These are phyloP conservation scores for Plasmodium coatneyi DNA, from an alignment of 169 alveolate species.

Conservation along the genomic window DNA sequence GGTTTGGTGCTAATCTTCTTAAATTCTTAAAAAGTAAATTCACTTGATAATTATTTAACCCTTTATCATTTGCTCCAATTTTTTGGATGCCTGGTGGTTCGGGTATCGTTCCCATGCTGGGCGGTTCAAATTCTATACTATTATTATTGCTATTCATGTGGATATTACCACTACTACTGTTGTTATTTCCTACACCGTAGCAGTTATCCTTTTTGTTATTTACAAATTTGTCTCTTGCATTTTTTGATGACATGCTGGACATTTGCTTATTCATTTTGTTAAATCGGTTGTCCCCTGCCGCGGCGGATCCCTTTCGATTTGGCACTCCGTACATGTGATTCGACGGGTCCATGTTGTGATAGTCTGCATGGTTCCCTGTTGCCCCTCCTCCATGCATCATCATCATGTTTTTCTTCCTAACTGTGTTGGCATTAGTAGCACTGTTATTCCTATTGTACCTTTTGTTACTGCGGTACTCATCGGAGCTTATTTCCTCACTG, in stretches of 20 bases:
- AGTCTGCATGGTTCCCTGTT: not conserved
- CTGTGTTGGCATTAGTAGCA: conserved; percentile 5
- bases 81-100: conserved; percentile 87
- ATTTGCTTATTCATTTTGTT: conserved; percentile 10
- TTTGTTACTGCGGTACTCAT: not conserved
- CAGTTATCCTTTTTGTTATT: conserved; percentile 25
- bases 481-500: conserved; percentile 33
- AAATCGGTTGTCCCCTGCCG: not conserved
- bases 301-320: not conserved
- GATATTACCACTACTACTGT: not conserved
- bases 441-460: conserved; percentile 7
- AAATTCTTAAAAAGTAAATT: conserved; percentile 82
- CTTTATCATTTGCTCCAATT: conserved; percentile 84
- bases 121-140: conserved; percentile 76
- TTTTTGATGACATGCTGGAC: not conserved
- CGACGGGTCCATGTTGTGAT: conserved; percentile 3
- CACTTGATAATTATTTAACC: conserved; percentile 84
- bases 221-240: not conserved
- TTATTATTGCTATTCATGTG: not conserved
- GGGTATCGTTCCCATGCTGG: conserved; percentile 85
- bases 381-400: not conserved
- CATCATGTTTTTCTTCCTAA: conserved; percentile 4
- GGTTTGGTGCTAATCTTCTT: conserved; percentile 86
- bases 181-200: not conserved
- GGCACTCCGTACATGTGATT: conserved; percentile 20